Base-by-base conservation (phyloP, 1,284 basidiomycete species). In the Lentinula novae-zelandiae region DNA sequence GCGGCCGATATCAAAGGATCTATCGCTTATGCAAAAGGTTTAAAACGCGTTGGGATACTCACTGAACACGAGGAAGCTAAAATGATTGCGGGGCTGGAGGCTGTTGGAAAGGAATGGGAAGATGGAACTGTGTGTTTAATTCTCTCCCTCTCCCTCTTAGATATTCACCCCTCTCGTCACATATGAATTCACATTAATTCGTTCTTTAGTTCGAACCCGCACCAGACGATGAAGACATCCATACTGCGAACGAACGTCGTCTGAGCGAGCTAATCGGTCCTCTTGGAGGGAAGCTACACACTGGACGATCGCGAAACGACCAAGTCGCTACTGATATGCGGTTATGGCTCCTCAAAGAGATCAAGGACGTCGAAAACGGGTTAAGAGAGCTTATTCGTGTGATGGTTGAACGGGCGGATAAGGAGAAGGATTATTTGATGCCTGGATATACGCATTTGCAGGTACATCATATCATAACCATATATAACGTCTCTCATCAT, bases 261-360 rank as follows among this genome's bases (percentile, higher is more conserved):
- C 76, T 99, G 67, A 93, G 89, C 66, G 96, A 99, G 78, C 77
- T 98, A 62, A 94, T 99, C 62, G 96, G 96, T 0, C 81, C 90
- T 20, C 83, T 96, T 9, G 93, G 92, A 22, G 95, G 95, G 7
- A 97, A 96, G 75, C 79, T 98, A 48, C 96, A 99, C 73, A 99
- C 97, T 0, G 97, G 96, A 42, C 87, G 96, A 61, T 96, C 93
- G 62, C 84, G 96, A 59, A 99, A 99, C 74, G 96, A 99, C 73
- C 96, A 99, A 75, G 96, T 98, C 63, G 95, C 95, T 5, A 99
- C 96, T 3, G 96, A 99, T 72, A 93, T 98, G 91, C 89, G 96
- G 17, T 76, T 99, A 17, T 99, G 96, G 96, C 82, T 99, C 38
- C 80, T 98, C 39, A 87, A 92, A 54, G 86, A 96, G 73, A 87